Evolutionary conservation across 805 yeast species (phyloP), one percentile per base, ranked within the genome.

Genomic region (Saturnispora ahearnii): DNA sequence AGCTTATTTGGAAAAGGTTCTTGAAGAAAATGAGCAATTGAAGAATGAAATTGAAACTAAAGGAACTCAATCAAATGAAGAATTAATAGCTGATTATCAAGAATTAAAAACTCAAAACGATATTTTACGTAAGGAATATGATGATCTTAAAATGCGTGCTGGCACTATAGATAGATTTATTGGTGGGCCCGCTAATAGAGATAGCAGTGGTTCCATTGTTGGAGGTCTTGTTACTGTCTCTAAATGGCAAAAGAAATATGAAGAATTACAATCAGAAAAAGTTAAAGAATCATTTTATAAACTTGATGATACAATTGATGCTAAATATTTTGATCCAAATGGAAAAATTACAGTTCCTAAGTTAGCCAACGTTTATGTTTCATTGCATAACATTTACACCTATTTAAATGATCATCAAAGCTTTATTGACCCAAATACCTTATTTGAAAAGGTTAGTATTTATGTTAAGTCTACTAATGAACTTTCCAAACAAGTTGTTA

Each of bases 381-480:
- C 74, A 24, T 64, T 77, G n/a, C 80, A 79, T 49, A 57, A 73
- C 1, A 68, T 77, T 51, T 56, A 76, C 33, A 41, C 62, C 12
- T 64, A 51, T 49, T 53, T 62, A 44, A 36, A 58, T 13, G 58
- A 58, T 41, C 52, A 51, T 42, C 22, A 47, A 62, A 44, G 68
- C 69, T 46, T 51, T 72, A 13, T 52, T 34, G 50, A 50, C 22
- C 24, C 52, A 6, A 74, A 71, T 51, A 44, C 64, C 8, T 59
- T 81, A 18, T 81, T 82, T 60, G 78, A 76, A 21, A 67, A 73
- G 46, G 72, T 78, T 30, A 74, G 84, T 0, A 63, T 67, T 45
- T 64, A 80, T 24, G 74, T 81, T 4, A 65, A 76, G 5, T 45
- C 65, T n/a, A 74, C 74, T 4, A 73, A 72, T 58, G 31, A 36